phyloP scores from a whole-genome alignment of 2,329 filamentous ascomycete genomes.

The Rhytidhysteron rufulum region DNA sequence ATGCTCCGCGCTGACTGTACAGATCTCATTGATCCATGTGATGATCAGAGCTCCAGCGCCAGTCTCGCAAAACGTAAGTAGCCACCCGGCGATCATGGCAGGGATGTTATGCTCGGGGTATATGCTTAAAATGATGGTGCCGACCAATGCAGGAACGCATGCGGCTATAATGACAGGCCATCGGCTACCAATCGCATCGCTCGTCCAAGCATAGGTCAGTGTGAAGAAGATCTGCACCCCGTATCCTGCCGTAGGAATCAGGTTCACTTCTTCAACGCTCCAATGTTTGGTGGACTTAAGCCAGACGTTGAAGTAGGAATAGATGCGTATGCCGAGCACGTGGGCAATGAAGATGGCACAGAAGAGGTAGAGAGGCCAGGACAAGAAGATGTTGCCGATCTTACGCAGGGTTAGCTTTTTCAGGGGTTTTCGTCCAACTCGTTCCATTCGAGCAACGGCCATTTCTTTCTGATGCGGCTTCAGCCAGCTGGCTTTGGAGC shows the following conservation, averaged over 20 bases:
- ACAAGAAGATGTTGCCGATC: constrained; percentile 2
- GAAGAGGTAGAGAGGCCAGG: constrained; percentile 2
- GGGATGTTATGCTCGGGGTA: constrained; percentile 32
- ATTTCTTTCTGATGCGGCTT: constrained; percentile 2
- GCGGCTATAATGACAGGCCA: constrained; percentile 15
- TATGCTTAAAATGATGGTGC: constrained; percentile 32
- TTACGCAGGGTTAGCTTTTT: constrained; percentile 3
- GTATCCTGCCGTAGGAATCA: constrained; percentile 7
- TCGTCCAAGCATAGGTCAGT: constrained; percentile 12
- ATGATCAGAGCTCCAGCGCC: constrained; percentile 37
- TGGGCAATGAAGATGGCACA: constrained; percentile 6
- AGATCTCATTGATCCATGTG: constrained; percentile 23
- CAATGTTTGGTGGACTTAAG: constrained; percentile 6
- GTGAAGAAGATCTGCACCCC: constrained; percentile 9
- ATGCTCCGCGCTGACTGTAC: constrained; percentile 12
- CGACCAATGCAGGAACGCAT: constrained; percentile 25
- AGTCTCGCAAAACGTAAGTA: constrained; percentile 35
- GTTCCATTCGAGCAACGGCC: constrained; percentile 2
- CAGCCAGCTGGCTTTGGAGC: background rate
- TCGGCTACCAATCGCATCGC: constrained; percentile 13
- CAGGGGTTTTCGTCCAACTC: constrained; percentile 2
- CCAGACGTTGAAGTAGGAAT: constrained; percentile 10
- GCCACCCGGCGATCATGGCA: constrained; percentile 35
- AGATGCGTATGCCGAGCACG: constrained; percentile 7
- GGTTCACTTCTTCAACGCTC: constrained; percentile 6